Percentiles rank a stretch among this genome's conserved stretches.
Evolutionary conservation across 257 asterid species (phyloP).

Genomic region (Mentha longifolia): DNA sequence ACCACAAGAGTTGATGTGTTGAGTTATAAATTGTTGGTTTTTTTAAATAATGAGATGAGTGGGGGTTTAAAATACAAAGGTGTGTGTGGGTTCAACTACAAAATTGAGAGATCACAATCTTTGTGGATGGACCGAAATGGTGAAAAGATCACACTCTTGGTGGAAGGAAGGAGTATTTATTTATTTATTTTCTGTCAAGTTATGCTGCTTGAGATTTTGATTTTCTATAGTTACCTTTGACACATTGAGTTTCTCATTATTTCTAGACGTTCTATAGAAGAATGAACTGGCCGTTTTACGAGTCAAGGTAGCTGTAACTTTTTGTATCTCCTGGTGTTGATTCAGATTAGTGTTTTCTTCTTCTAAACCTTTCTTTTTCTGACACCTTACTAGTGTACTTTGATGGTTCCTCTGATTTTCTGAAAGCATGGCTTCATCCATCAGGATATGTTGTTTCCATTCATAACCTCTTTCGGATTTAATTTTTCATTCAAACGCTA

Average conservation of each 20-base stretch:
- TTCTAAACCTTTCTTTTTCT: conserved; percentile 16
- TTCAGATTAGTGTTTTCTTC: conserved; percentile 22
- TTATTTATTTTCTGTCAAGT: conserved; percentile 13
- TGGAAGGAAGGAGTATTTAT: not conserved
- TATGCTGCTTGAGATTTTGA: conserved; percentile 16
- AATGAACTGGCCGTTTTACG: conserved; percentile 4
- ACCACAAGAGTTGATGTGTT: no score
- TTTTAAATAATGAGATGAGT: no score
- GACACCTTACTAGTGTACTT: conserved; percentile 16
- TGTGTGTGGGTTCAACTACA: no score
- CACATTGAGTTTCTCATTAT: conserved; percentile 21
- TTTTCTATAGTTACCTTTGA: conserved; percentile 14
- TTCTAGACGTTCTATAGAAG: conserved; percentile 19
- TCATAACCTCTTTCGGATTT: no score
- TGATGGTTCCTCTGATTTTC: conserved; percentile 3
- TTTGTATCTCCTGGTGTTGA: conserved; percentile 18
- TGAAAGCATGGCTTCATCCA: conserved; percentile 8
- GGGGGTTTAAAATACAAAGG: no score
- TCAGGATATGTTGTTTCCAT: not conserved
- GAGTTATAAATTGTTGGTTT: no score
- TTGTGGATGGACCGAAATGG: no score
- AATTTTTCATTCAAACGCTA: not conserved
- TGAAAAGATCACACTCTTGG: no score
- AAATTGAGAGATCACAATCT: no score
- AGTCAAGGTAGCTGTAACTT: conserved; percentile 20